Conservation (phyloP, 257 asterid genomes). For the Solanum piurae region DNA sequence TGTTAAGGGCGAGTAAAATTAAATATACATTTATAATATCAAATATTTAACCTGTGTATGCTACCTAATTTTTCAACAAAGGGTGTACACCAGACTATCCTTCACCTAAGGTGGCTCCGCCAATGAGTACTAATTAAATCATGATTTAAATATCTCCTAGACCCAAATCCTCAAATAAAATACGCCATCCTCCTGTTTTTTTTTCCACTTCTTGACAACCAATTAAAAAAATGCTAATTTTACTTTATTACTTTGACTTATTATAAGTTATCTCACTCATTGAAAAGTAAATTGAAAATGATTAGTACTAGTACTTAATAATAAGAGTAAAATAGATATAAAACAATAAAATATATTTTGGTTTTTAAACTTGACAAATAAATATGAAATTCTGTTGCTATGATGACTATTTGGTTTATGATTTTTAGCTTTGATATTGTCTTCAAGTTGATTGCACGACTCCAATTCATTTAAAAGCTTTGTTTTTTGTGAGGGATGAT, state of each 20-base stretch:
- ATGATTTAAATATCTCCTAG: background rate
- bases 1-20: background rate
- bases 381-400: background rate
- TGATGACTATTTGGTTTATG: background rate
- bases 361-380: background rate
- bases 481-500: background rate
- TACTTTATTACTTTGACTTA: background rate
- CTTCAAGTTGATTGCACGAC: background rate
- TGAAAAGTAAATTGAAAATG: background rate
- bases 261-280: background rate
- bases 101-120: background rate
- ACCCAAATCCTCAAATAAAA: background rate
- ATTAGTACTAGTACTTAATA: background rate
- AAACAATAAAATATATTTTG: background rate
- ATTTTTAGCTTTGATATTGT: background rate
- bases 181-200: background rate
- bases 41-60: background rate
- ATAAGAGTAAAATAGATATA: background rate
- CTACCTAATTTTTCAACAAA: background rate
- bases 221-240: background rate
- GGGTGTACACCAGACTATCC: background rate
- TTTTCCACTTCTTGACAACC: background rate
- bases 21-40: background rate
- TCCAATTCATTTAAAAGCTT: background rate
- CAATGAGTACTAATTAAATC: background rate